Evolutionary conservation across 805 yeast species (phyloP), one percentile per base, ranked within the genome.

Genomic region (Myxozyma neotropica): DNA sequence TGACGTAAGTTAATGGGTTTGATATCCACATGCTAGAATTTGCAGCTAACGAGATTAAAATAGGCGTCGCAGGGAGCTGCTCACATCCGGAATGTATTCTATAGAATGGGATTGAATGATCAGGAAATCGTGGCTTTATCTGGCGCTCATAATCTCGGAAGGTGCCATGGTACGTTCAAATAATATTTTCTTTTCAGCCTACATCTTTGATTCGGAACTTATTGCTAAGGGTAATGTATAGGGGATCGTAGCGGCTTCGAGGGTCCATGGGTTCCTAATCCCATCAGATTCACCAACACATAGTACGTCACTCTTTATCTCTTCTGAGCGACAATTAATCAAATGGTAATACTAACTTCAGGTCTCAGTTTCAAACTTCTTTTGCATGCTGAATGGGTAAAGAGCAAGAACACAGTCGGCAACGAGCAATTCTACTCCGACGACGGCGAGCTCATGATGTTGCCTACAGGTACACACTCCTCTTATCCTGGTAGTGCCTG

Each of bases 261-360:
- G 63, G 94, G 95, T 7, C 90, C 90, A 60, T 88, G 95, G 95
- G 92, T 93, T 39, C 87, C 86, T 56, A 82, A 87, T 40, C 89
- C 94, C 56, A 88, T 87, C 31, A 73, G 78, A 64, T 87, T 90
- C 72, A 79, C 85, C 53, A 90, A 89, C 75, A 89, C 88, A 43
- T 89, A 88, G 62, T 66, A 43, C 17, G 67, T 43, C 13, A 12
- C 38, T 15, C 3, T 15, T 7, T 17, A 12, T 26, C 26, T 33
- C 17, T 31, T 23, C 15, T n/a, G 15, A 6, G 24, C n/a, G n/a
- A 12, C 15, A 2, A 10, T 7, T 12, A 13, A 15, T 17, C 10
- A 15, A 19, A 45, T 36, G 12, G 35, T 31, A 17, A 24, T 44
- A n/a, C 38, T 47, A 26, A 45, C 52, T n/a, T n/a, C n/a, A 17